These are phyloP conservation scores for Arachis stenosperma DNA, from an alignment of 306 rosid species.

Conservation along the genomic window DNA sequence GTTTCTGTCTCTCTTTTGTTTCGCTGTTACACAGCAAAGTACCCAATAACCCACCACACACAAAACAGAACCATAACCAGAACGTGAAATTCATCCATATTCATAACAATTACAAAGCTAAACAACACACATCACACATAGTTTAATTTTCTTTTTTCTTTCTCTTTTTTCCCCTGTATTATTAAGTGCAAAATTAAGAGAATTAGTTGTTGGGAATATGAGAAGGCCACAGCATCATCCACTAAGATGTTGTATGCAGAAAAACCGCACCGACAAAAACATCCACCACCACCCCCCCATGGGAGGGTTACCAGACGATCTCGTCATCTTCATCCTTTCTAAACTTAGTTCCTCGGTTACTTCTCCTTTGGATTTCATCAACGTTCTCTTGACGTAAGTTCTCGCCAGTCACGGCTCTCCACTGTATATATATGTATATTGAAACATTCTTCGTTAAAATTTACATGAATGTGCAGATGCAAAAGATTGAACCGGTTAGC, in stretches of 20 bases:
- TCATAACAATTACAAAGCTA: no score
- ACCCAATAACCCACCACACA: neutral
- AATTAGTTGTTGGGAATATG: neutral
- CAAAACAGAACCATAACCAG: neutral
- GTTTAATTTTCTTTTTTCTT: no score
- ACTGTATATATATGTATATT: neutral
- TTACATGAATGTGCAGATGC: conserved; percentile 44
- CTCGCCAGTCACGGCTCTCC: no score
- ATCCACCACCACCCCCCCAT: conserved; percentile 38
- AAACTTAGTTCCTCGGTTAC: conserved; percentile 65
- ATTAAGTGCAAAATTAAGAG: neutral
- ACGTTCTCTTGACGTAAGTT: conserved; percentile 58
- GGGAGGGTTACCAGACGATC: conserved; percentile 67
- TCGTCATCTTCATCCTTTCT: conserved; percentile 56
- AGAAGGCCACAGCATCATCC: conserved; percentile 27
- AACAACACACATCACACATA: neutral
- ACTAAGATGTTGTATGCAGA: neutral
- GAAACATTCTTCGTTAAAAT: no score
- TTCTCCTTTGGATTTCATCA: conserved; percentile 62
- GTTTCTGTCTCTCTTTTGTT: neutral
- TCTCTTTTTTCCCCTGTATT: neutral
- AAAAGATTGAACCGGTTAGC: conserved; percentile 62
- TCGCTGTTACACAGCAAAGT: neutral
- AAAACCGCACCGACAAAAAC: neutral
- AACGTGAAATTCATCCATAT: no score